Evolutionary conservation across 257 asterid species (phyloP).

Genomic region (Henckelia pumila): DNA sequence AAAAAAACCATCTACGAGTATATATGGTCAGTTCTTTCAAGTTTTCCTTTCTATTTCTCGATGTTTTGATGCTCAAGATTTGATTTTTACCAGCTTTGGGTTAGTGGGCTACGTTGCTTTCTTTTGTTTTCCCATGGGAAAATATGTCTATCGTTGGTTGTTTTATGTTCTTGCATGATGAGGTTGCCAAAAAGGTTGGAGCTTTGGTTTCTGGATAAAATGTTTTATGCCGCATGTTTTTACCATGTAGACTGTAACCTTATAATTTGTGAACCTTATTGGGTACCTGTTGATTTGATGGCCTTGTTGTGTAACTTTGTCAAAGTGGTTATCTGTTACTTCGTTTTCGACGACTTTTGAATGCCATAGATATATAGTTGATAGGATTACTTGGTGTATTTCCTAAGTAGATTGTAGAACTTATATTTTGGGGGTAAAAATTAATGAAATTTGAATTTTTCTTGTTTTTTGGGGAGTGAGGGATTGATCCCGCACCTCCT

Average conservation of each 20-base stretch:
- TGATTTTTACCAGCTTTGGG: not conserved
- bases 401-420: not conserved
- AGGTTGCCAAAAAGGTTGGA: not conserved
- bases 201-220: not conserved
- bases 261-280: not conserved
- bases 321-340: not conserved
- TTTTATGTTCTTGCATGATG: not conserved
- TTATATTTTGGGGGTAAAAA: not conserved
- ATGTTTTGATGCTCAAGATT: not conserved
- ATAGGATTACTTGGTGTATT: not conserved
- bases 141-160: not conserved
- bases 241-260: not conserved
- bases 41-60: not conserved
- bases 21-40: slow-evolving; percentile 24
- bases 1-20: slow-evolving; percentile 10
- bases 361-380: not conserved
- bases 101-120: not conserved
- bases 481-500: not conserved
- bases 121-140: not conserved
- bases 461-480: not conserved
- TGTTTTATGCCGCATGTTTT: not conserved
- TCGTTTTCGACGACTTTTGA: not conserved
- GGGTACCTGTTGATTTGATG: not conserved
- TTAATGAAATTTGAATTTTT: not conserved
- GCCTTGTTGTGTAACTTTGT: not conserved